Evolutionary conservation across 2,329 filamentous ascomycete species (phyloP), one percentile per base, ranked within the genome.

Genomic region (Orbilia ellipsospora): DNA sequence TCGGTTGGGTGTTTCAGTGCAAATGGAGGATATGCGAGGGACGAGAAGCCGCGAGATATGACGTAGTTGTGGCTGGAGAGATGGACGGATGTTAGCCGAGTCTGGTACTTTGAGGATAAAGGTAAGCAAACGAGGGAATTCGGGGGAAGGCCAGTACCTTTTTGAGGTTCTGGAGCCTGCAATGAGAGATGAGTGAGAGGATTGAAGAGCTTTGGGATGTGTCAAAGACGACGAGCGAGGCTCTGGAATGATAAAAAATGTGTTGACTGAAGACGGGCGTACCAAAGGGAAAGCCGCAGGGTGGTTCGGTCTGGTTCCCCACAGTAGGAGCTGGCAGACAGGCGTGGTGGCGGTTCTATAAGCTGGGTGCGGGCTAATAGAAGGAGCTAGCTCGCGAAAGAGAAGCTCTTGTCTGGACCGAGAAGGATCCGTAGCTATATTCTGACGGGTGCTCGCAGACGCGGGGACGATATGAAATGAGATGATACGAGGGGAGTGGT

Each of bases 201-300:
- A 15, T 15, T 48, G 63, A 68, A 54, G 48, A 63, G 63, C 51
- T 60, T 42, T 18, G 51, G 50, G 6, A 36, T 36, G 31, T 36
- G 31, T 36, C 31, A 36, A 36, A 36, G 31, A 36, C 31, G 31
- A 61, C 42, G 55, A 10, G 45, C 57, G 57, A 70, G 66, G 66
- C 66, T 70, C 57, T 52, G 48, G 23, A 50, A 15, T 48, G 7
- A 18, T 18, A 54, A 36, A 36, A 59, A 16, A 50, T 70, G 65
- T 69, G 56, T 62, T 70, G 66, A 36, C 50, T 50, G 48, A 16
- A 18, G 57, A 51, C 31, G 31, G 5, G 10, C 31, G 31, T 36
- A 10, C 31, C 31, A 36, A 36, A 70, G 51, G 51, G 66, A 54
- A 57, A 54, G 23, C 65, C 65, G 48, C 61, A 61, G 55, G 31